These are phyloP conservation scores for Gaultheria prostrata DNA, from an alignment of 148 eudicot species.

Conservation along the genomic window DNA sequence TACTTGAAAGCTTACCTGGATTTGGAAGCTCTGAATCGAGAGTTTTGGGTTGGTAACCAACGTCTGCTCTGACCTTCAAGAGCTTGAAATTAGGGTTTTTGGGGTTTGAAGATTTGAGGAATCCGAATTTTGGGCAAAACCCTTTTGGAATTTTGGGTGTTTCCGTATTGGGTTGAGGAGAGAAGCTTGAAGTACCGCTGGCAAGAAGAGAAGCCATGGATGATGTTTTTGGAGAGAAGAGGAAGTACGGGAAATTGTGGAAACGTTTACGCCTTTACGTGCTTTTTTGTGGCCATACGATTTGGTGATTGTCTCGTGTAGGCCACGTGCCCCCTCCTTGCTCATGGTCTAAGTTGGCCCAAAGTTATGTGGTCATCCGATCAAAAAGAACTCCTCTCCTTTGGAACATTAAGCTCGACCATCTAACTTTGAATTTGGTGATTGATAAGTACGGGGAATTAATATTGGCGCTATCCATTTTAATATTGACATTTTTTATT, in stretches of 20 bases:
- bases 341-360: neutral
- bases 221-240: constrained; percentile 10
- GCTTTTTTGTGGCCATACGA: neutral
- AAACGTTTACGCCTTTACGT: neutral
- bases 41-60: constrained; percentile 47
- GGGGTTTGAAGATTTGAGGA: constrained; percentile 24
- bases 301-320: neutral
- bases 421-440: too few relatives aligned
- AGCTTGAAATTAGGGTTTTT: constrained; percentile 30
- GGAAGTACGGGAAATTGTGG: neutral
- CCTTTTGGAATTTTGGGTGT: constrained; percentile 32
- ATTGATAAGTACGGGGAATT: too few relatives aligned
- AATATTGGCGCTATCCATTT: too few relatives aligned
- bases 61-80: constrained; percentile 55
- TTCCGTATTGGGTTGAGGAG: constrained; percentile 40
- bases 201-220: constrained; percentile 70
- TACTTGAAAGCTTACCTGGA: constrained; percentile 32
- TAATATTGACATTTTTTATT: too few relatives aligned
- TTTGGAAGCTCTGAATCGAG: constrained; percentile 23
- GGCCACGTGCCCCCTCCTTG: neutral
- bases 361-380: too few relatives aligned
- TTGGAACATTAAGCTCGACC: too few relatives aligned
- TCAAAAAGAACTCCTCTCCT: too few relatives aligned
- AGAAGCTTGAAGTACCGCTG: constrained; percentile 48
- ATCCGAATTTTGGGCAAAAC: constrained; percentile 29